These are phyloP conservation scores for Monosporascus sp. DNA, from an alignment of 2,329 filamentous ascomycete species.

Conservation along the genomic window DNA sequence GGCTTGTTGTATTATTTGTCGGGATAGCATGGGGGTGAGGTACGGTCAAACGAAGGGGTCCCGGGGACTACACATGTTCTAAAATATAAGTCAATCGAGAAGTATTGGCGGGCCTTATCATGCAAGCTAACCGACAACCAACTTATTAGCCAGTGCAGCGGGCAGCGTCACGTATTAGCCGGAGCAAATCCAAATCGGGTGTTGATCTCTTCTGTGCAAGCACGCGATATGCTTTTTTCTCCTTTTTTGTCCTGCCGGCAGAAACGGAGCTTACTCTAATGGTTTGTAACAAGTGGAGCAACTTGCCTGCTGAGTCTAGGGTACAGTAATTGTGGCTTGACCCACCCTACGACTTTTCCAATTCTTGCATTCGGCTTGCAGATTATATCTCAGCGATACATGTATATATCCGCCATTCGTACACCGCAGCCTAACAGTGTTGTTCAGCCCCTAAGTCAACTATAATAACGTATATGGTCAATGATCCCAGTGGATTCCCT, in stretches of 20 bases:
- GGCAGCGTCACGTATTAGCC: no score
- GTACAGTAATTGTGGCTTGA: no score
- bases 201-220: no score
- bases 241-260: no score
- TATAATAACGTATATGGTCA: constrained; percentile 15
- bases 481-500: constrained; percentile 24
- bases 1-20: neutral
- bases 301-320: no score
- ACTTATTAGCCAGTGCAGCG: neutral
- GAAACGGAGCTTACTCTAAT: no score
- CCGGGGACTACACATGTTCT: neutral
- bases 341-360: no score
- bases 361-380: no score
- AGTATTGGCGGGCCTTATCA: neutral
- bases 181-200: no score
- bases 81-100: neutral
- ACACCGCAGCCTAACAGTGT: constrained; percentile 24
- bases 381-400: no score
- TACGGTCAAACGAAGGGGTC: neutral
- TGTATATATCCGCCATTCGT: constrained; percentile 35
- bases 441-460: constrained; percentile 29
- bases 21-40: neutral
- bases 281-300: no score
- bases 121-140: neutral
- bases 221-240: no score